Base-by-base conservation (phyloP, 2,329 filamentous ascomycete species). In the Venturia effusa region DNA sequence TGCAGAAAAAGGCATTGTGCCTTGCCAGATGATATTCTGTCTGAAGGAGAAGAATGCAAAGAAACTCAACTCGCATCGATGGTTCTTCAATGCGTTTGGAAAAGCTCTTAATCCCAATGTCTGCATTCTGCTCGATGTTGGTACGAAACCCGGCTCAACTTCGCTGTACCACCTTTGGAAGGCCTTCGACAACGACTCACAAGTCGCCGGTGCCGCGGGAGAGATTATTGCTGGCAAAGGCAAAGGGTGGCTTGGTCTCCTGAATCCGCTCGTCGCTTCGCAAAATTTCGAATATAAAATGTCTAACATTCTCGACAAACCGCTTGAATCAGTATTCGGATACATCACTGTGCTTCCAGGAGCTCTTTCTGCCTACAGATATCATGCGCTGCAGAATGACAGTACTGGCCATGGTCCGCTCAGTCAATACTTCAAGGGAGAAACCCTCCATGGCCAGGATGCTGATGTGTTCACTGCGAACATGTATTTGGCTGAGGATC, bases 231-330 rank as follows among this genome's bases (percentile, higher is more conserved):
- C 94, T 0, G 96, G 96, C 77, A 96, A 97, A 74, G 94, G 94
- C 8, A 90, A 88, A 68, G 86, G 84, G 30, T 92, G 91, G 72
- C 79, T 86, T 5, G 91, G 93, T 67, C 81, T 99, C 19, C 79
- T 99, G 57, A 99, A 99, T 71, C 94, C 94, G 0, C 81, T 99
- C 6, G 93, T 99, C 19, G 94, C 94, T 0, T 96, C 92, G 57
- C 94, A 99, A 71, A 99, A 99, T 74, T 99, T 99, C 69, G 94
- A 99, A 79, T 99, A 99, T 81, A 99, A 99, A 77, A 97, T 99
- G 91, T 96, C 92, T 48, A 99, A 99, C 71, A 99, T 99, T 70
- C 81, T 99, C 32, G 94, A 99, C 74, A 99, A 99, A 75, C 94
- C 94, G 0, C 80, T 99, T 1, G 94, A 99, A 74, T 96, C 91